These are phyloP conservation scores for Endotrypanum monterogeii DNA, from an alignment of 208 protist species.

Conservation along the genomic window DNA sequence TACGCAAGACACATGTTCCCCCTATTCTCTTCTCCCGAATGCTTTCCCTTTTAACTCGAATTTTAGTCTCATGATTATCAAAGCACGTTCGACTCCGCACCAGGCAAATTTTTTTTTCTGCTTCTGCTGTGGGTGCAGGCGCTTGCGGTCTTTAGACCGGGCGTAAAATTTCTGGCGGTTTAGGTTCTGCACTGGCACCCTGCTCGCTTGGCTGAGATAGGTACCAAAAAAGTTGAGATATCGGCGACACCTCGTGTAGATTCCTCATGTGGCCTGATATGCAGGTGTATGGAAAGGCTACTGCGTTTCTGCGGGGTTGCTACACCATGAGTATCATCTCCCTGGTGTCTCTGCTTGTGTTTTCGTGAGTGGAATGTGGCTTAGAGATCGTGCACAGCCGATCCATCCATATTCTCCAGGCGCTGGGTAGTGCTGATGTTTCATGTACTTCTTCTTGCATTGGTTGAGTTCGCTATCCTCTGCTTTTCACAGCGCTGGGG, in stretches of 20 bases:
- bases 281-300: slow-evolving; percentile 37
- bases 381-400: slow-evolving; percentile 44
- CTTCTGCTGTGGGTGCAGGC: slow-evolving; percentile 4
- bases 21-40: not conserved
- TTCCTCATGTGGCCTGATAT: slow-evolving; percentile 38
- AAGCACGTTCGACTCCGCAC: not conserved
- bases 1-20: too few species aligned
- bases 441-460: slow-evolving; percentile 42
- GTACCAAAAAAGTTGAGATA: slow-evolving; percentile 36
- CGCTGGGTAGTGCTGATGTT: slow-evolving; percentile 47
- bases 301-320: slow-evolving; percentile 38
- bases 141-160: not conserved
- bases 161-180: slow-evolving; percentile 28
- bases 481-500: slow-evolving; percentile 26
- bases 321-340: slow-evolving; percentile 37
- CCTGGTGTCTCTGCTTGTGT: slow-evolving; percentile 34
- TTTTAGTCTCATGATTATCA: not conserved
- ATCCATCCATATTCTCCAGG: slow-evolving; percentile 52
- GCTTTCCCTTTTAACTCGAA: not conserved
- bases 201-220: slow-evolving; percentile 27
- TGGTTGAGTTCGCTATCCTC: slow-evolving; percentile 25
- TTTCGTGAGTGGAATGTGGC: slow-evolving; percentile 40
- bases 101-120: not conserved
- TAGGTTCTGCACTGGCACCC: slow-evolving; percentile 61
- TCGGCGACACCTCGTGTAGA: slow-evolving; percentile 45